Evolutionary conservation across 768 basidiomycete genomes (phyloP).

Genomic region (Tulasnella sp.): DNA sequence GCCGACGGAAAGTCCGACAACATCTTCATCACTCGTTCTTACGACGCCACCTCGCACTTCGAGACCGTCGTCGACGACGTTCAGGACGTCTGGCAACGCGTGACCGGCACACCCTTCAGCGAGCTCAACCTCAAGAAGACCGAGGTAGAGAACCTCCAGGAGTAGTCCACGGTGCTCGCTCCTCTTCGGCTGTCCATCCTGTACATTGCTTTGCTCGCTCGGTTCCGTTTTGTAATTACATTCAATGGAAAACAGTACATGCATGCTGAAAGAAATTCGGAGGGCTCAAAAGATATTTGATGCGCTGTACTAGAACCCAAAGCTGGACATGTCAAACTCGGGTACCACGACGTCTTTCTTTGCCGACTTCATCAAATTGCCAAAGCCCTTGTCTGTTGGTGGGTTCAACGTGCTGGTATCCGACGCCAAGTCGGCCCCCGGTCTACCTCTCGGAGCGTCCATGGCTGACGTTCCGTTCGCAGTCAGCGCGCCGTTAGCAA

Average conservation of each 20-base stretch:
- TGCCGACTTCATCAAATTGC: conserved; percentile 80
- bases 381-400: conserved; percentile 50
- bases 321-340: conserved; percentile 79
- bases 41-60: conserved; percentile 98
- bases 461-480: background rate
- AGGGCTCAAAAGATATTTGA: background rate
- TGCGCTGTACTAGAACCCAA: conserved; percentile 22
- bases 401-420: background rate
- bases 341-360: conserved; percentile 77
- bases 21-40: conserved; percentile 94
- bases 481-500: background rate
- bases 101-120: conserved; percentile 39
- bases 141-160: conserved; percentile 30
- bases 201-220: background rate
- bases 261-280: background rate
- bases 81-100: conserved; percentile 88
- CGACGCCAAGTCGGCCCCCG: background rate
- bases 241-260: background rate
- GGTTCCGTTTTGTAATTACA: background rate
- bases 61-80: conserved; percentile 98
- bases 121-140: conserved; percentile 82
- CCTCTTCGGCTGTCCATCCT: background rate
- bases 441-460: background rate
- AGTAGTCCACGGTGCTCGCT: background rate
- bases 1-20: conserved; percentile 70